These are phyloP conservation scores for Tritrichomonas musculus DNA, from an alignment of 208 protist genomes.

Conservation along the genomic window DNA sequence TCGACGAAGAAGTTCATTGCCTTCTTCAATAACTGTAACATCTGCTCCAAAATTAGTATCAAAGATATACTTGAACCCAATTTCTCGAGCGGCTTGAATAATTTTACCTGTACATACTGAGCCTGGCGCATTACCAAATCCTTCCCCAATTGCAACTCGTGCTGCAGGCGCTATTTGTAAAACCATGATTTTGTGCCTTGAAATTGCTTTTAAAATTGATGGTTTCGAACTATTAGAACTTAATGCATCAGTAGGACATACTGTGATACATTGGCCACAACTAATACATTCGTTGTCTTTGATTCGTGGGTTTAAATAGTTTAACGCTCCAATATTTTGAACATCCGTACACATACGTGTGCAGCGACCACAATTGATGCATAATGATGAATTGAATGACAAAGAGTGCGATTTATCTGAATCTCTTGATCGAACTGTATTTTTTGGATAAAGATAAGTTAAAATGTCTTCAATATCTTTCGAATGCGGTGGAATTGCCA, in stretches of 20 bases:
- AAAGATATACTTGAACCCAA: constrained; percentile 55
- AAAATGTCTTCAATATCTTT: constrained; percentile 42
- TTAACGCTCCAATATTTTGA: neutral
- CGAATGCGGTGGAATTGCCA: neutral
- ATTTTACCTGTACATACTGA: constrained; percentile 37
- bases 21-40: constrained; percentile 54
- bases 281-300: constrained; percentile 49
- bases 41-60: constrained; percentile 54
- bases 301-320: neutral
- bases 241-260: constrained; percentile 53
- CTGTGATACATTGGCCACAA: constrained; percentile 53
- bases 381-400: neutral
- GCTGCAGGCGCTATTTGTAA: constrained; percentile 46
- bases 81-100: constrained; percentile 41
- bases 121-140: constrained; percentile 44
- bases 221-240: constrained; percentile 33
- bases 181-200: constrained; percentile 36
- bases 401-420: neutral
- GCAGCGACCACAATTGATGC: neutral
- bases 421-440: constrained; percentile 42
- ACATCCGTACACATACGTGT: neutral
- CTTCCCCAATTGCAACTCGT: constrained; percentile 48
- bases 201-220: constrained; percentile 34
- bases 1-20: no score
- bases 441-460: constrained; percentile 47